Conservation (phyloP, 2,329 filamentous ascomycete species). For the Elsinoe fawcettii region DNA sequence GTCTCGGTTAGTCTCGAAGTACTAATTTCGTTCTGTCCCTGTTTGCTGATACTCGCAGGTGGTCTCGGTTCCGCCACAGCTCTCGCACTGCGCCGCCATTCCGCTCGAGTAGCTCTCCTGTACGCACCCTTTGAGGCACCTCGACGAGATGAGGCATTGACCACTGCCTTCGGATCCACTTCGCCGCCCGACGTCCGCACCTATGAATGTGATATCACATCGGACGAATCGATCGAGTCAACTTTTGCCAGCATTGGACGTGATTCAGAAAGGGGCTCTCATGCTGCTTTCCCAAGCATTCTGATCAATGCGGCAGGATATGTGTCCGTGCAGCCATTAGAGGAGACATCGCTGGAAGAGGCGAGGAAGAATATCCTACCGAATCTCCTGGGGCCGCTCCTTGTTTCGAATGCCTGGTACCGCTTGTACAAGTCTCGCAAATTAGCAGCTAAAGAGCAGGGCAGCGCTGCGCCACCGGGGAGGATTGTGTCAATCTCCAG, state of each 20-base stretch:
- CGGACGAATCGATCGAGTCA: constrained; percentile 23
- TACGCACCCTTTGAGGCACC: constrained; percentile 42
- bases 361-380: constrained; percentile 37
- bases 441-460: constrained; percentile 17
- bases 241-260: constrained; percentile 25
- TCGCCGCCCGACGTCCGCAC: constrained; percentile 21
- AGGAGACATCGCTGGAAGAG: constrained; percentile 37
- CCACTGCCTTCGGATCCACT: constrained; percentile 29
- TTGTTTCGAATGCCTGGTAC: constrained; percentile 41
- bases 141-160: constrained; percentile 32
- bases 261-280: constrained; percentile 17
- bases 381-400: constrained; percentile 40
- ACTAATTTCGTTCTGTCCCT: not conserved
- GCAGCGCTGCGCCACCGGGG: constrained; percentile 24
- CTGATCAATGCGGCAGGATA: constrained; percentile 34
- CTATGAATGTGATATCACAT: constrained; percentile 32
- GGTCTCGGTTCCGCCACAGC: constrained; percentile 40
- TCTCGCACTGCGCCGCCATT: constrained; percentile 34
- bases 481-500: constrained; percentile 42
- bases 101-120: constrained; percentile 38
- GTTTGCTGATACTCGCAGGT: constrained; percentile 20
- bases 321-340: constrained; percentile 39
- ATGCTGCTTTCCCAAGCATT: constrained; percentile 26
- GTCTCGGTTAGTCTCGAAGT: constrained; percentile 30
- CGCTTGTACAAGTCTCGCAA: constrained; percentile 32